A percentile compares a stretch with the other conserved stretches of the same genome.
phyloP scores from a whole-genome alignment of 169 alveolate species.

The Miamiensis avidus region DNA sequence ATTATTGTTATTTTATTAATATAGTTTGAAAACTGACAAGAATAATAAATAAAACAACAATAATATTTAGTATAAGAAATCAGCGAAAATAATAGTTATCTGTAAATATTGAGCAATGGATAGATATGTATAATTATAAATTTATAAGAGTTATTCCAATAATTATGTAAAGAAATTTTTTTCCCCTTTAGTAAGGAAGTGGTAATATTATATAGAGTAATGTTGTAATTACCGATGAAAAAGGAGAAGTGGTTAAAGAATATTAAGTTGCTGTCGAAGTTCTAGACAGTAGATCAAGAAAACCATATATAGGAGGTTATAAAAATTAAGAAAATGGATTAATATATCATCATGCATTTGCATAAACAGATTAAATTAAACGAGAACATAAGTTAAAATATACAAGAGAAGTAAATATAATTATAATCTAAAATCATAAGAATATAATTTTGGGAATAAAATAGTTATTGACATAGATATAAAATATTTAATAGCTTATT shows the following conservation, averaged over 20 bases:
- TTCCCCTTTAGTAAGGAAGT: background rate
- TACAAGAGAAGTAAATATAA: slow-evolving; percentile 68
- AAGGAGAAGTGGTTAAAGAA: slow-evolving; percentile 37
- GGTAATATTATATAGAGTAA: slow-evolving; percentile 10
- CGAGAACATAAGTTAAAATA: slow-evolving; percentile 71
- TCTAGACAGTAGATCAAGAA: slow-evolving; percentile 25
- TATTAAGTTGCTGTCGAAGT: slow-evolving; percentile 33
- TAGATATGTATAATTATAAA: too few species aligned
- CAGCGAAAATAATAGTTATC: too few species aligned
- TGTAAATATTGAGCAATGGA: too few species aligned
- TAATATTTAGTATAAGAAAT: too few species aligned
- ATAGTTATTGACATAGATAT: too few species aligned
- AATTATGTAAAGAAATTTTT: too few species aligned
- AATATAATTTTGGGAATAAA: too few species aligned
- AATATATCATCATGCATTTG: slow-evolving; percentile 79
- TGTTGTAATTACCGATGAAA: slow-evolving; percentile 38
- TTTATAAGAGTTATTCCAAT: too few species aligned
- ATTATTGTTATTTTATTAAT: too few species aligned
- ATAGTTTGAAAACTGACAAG: too few species aligned
- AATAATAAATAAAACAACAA: too few species aligned
- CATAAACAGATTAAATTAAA: slow-evolving; percentile 80
- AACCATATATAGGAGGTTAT: slow-evolving; percentile 86
- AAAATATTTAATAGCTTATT: background rate
- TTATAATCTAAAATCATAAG: background rate
- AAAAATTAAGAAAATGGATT: slow-evolving; percentile 66